Base-by-base conservation (phyloP, 75 land plant genomes). In the Selaginella moellendorffii region DNA sequence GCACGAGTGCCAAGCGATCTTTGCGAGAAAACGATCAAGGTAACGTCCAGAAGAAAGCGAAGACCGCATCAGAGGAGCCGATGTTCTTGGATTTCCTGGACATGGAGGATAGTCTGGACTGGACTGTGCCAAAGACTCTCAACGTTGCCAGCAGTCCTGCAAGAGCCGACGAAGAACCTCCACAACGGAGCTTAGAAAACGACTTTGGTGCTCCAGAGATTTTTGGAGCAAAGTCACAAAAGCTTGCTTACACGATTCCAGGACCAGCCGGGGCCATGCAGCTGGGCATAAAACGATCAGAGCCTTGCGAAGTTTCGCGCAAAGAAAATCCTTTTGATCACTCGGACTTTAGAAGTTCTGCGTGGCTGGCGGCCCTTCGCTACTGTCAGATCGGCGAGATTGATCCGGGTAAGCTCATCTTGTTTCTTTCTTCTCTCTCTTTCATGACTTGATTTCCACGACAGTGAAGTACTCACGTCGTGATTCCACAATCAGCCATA, bases 221-320 rank as follows among this genome's bases (percentile, higher is more conserved):
- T 36, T 36, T 5, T 5, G 14, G 46, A 36, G 14, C 46, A 36
- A 36, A 36, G 5, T 5, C 46, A 36, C 46, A 65, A 2, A 52
- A 52, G 2, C 54, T 65, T 36, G 28, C 53, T 65, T 65, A 65
- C 51, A 22, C 0, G 9, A 65, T 65, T 65, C 67, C 67, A 42
- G 67, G 67, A 0, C 67, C 67, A 36, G 67, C 67, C 17, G 67
- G 52, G 12, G 67, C 53, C 2, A 26, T 65, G 17, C 67, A 65
- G 24, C 31, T 23, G 26, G 54, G 67, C 24, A 1, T 42, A 12
- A 18, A 63, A 30, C n/a, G 22, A 63, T 22, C 28, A 18, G 22
- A 63, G 1, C 19, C 31, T 28, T 29, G 28, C 30, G 24, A 25
- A 8, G 54, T 19, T 36, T 1, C 1, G 30, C 1, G 36, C 17